These are phyloP conservation scores for Pneumocystis murina DNA, from an alignment of 1,139 yeast species.

Conservation along the genomic window DNA sequence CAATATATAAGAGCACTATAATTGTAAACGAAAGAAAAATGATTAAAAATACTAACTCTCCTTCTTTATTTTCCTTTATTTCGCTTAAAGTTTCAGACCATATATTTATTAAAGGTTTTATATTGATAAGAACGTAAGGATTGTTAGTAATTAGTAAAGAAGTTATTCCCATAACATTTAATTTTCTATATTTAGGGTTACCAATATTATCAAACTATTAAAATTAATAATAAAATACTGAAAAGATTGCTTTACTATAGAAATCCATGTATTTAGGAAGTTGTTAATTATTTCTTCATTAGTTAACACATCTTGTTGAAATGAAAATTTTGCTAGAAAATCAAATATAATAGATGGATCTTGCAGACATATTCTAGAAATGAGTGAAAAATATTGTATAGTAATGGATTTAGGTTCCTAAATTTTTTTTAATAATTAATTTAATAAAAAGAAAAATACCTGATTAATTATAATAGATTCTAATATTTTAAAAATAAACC, in stretches of 20 bases:
- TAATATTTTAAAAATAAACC: slow-evolving; percentile 11
- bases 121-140: slow-evolving; percentile 4
- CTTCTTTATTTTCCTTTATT: slow-evolving; percentile 10
- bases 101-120: slow-evolving; percentile 6
- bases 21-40: not conserved
- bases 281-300: slow-evolving; percentile 7
- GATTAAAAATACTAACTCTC: slow-evolving; percentile 5
- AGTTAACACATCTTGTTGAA: slow-evolving; percentile 3
- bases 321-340: slow-evolving; percentile 9
- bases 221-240: slow-evolving; percentile 4
- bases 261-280: slow-evolving; percentile 16
- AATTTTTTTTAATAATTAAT: not conserved
- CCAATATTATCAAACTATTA: slow-evolving; percentile 36
- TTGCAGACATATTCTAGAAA: slow-evolving; percentile 12
- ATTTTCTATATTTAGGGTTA: slow-evolving; percentile 53
- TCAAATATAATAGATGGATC: slow-evolving; percentile 12
- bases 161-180: slow-evolving; percentile 45
- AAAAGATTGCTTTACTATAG: slow-evolving; percentile 20
- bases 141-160: slow-evolving; percentile 24
- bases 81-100: slow-evolving; percentile 13
- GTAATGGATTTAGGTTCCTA: slow-evolving; percentile 12
- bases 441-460: not conserved
- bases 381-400: slow-evolving; percentile 13
- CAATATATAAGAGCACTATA: slow-evolving; percentile 8
- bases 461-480: slow-evolving; percentile 9